phyloP scores from a whole-genome alignment of 768 basidiomycete species.

The Agrocybe chaxingu region DNA sequence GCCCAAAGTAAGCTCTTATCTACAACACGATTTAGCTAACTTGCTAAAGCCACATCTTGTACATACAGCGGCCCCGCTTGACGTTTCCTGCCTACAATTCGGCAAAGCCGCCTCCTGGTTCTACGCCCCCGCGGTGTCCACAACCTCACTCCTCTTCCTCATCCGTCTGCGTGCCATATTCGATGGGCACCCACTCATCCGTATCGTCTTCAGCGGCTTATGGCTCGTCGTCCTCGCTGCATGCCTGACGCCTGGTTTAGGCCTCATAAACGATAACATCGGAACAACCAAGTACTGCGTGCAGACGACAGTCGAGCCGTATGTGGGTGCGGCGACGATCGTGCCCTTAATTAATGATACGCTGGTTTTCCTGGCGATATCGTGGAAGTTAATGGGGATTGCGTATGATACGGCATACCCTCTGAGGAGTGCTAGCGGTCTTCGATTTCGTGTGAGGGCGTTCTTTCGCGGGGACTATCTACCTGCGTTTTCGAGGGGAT shows the following conservation, averaged over 20 bases:
- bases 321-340: conserved; percentile 23
- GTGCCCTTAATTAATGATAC: conserved; percentile 28
- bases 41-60: not conserved
- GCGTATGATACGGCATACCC: conserved; percentile 10
- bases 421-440: not conserved
- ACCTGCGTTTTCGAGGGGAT: conserved; percentile 27
- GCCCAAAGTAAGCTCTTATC: no score
- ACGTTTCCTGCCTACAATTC: conserved; percentile 4
- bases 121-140: conserved; percentile 11
- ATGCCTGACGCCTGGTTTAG: conserved; percentile 23
- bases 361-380: conserved; percentile 30
- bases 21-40: no score
- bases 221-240: conserved; percentile 29
- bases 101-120: conserved; percentile 1
- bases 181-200: conserved; percentile 15
- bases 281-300: conserved; percentile 31
- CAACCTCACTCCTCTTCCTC: conserved; percentile 34
- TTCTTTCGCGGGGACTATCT: conserved; percentile 22
- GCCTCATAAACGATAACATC: conserved; percentile 19
- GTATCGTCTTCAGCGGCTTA: conserved; percentile 22
- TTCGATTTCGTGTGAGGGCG: conserved; percentile 6
- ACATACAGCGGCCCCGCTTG: conserved; percentile 7
- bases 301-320: conserved; percentile 17
- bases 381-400: conserved; percentile 20
- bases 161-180: conserved; percentile 34